Conservation (phyloP, 192 early-diverging fungal species). For the Diversispora epigaea region DNA sequence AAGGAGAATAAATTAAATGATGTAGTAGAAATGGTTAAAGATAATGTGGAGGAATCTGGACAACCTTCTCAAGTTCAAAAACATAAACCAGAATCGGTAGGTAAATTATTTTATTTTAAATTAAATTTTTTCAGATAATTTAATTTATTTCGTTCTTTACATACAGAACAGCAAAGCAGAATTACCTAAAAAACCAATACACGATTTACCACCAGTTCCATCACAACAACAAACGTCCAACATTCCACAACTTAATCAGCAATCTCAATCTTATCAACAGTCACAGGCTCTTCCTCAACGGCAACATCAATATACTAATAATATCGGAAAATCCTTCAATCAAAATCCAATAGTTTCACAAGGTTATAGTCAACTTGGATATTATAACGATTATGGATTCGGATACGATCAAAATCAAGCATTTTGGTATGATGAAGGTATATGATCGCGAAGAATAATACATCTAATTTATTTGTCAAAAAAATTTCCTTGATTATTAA, state of each 20-base stretch:
- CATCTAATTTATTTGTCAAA: background rate
- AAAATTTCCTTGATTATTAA: background rate
- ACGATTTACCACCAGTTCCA: background rate
- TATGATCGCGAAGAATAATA: background rate
- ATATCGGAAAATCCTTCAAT: background rate
- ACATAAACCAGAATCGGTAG: background rate
- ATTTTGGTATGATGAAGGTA: conserved; percentile 31
- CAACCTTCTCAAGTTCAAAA: background rate
- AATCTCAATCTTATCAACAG: conserved; percentile 20
- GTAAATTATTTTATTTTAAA: too few species aligned
- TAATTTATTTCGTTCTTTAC: too few species aligned
- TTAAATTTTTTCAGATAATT: too few species aligned
- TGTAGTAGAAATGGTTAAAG: background rate
- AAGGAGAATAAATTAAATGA: background rate
- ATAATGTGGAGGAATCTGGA: background rate
- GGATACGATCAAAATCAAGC: conserved; percentile 26
- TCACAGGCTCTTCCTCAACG: background rate
- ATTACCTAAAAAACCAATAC: conserved; percentile 11
- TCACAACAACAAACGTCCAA: background rate
- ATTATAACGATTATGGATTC: conserved; percentile 30
- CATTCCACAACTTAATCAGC: background rate
- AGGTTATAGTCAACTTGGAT: conserved; percentile 20
- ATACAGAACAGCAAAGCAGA: background rate
- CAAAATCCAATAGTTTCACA: background rate
- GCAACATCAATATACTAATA: conserved; percentile 12